A percentile compares a stretch with the other conserved stretches of the same genome.
Evolutionary conservation across 768 basidiomycete genomes (phyloP).

Genomic region (Kwoniella sp.): DNA sequence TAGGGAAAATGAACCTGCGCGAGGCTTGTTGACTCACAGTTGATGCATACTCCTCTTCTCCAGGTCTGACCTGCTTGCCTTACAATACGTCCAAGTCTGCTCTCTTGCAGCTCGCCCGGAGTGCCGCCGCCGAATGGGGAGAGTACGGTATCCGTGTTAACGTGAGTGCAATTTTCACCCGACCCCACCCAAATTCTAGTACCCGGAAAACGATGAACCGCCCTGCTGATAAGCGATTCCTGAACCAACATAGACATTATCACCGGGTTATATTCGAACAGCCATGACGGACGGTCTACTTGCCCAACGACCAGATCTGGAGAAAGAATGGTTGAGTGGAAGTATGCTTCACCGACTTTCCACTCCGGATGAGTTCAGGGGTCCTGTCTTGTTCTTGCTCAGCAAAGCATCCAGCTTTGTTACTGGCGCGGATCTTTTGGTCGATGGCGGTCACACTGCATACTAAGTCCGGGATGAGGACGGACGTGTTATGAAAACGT

Average conservation of each 20-base stretch:
- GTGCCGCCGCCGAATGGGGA: slow-evolving; percentile 55
- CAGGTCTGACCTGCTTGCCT: slow-evolving; percentile 23
- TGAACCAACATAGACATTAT: slow-evolving; percentile 10
- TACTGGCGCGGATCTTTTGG: slow-evolving; percentile 52
- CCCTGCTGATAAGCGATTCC: too few relatives aligned
- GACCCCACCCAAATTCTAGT: neutral
- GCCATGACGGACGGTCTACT: slow-evolving; percentile 48
- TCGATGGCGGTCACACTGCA: slow-evolving; percentile 52
- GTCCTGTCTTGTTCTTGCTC: slow-evolving; percentile 51
- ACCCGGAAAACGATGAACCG: slow-evolving; percentile 5
- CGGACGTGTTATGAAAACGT: too few relatives aligned
- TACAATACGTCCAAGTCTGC: slow-evolving; percentile 56
- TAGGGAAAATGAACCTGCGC: too few relatives aligned
- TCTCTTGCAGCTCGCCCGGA: slow-evolving; percentile 51
- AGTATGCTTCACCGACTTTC: slow-evolving; percentile 42
- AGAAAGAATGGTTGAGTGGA: slow-evolving; percentile 38
- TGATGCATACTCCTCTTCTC: neutral
- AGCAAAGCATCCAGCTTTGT: slow-evolving; percentile 52
- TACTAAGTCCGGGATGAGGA: neutral
- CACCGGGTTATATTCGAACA: slow-evolving; percentile 29
- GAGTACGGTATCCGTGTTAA: slow-evolving; percentile 52
- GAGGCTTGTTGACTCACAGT: neutral
- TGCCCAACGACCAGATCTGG: slow-evolving; percentile 35
- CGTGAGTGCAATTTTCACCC: slow-evolving; percentile 33
- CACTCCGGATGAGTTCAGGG: slow-evolving; percentile 51